Conservation (phyloP, 1,284 basidiomycete genomes). For the Ganoderma boninense region DNA sequence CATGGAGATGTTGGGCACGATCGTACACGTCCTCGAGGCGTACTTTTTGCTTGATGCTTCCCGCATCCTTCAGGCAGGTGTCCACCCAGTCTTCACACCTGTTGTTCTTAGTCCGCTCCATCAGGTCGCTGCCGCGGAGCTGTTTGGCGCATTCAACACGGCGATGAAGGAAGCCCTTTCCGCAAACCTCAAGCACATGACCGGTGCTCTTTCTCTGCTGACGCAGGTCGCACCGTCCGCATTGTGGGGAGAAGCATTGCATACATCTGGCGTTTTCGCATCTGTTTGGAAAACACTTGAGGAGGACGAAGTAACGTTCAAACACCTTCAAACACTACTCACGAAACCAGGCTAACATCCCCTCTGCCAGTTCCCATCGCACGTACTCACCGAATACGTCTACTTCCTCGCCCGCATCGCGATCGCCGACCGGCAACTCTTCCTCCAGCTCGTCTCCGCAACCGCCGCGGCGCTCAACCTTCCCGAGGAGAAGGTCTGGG, state of each 20-base stretch:
- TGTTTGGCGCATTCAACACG: slow-evolving; percentile 62
- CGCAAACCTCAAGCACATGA: slow-evolving; percentile 66
- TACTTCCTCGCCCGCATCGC: slow-evolving; percentile 76
- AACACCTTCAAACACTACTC: neutral
- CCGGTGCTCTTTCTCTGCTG: slow-evolving; percentile 62
- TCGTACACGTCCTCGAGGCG: slow-evolving; percentile 78
- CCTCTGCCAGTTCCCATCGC: slow-evolving; percentile 53
- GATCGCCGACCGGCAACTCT: slow-evolving; percentile 67
- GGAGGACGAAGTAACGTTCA: slow-evolving; percentile 64
- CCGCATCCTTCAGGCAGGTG: slow-evolving; percentile 72
- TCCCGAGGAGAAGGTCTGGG: slow-evolving; percentile 65
- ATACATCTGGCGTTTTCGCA: slow-evolving; percentile 74
- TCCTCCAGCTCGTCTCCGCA: slow-evolving; percentile 71
- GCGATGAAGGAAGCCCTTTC: slow-evolving; percentile 56
- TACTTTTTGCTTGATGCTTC: slow-evolving; percentile 80
- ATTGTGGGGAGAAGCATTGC: slow-evolving; percentile 76
- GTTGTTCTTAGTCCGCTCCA: neutral
- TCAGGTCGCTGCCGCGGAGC: slow-evolving; percentile 59
- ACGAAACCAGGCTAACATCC: slow-evolving; percentile 4
- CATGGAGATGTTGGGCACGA: slow-evolving; percentile 78
- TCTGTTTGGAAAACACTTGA: slow-evolving; percentile 63
- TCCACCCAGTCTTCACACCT: neutral
- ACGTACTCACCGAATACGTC: slow-evolving; percentile 71
- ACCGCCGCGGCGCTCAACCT: slow-evolving; percentile 57
- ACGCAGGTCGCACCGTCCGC: slow-evolving; percentile 67